Base-by-base conservation (phyloP, 345 rosid genomes). In the Bruguiera parviflora region DNA sequence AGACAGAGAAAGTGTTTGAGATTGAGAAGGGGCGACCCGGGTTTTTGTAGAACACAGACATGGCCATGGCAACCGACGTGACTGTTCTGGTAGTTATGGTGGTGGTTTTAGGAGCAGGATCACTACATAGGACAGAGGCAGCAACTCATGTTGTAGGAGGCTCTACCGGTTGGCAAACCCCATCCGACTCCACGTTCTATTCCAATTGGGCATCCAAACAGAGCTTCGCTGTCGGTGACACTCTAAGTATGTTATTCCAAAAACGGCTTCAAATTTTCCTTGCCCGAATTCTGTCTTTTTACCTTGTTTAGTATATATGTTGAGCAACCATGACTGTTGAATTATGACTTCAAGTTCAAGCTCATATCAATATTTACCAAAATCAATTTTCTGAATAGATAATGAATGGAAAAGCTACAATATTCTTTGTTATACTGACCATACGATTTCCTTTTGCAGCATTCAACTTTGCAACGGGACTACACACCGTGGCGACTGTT, bases 131-230 rank as follows among this genome's bases (percentile, higher is more conserved):
- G 29, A 22, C 75, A 6, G 49, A 69, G 13, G 85, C 84, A 11
- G 53, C 56, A 7, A 27, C 6, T 8, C 20, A 77, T 47, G 51
- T 49, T 0, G 90, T 86, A 2, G 90, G 88, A 59, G 85, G 22
- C 61, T 3, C 35, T 31, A 3, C 13, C 25, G 84, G 84, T 0
- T 86, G 90, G 90, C 20, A 0, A 51, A 10, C 6, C 15, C 83
- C 83, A 57, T 0, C 65, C 0, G 65, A 49, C 31, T 0, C 39
- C 55, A 55, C 59, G 58, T 53, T 73, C 53, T 74, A 74, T 57
- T 22, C 73, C 8, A 1, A 0, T 20, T 74, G 77, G 77, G 68
- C 65, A 47, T 31, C 73, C 5, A 0, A 29, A 35, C 27, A 9
- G 25, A 74, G 6, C 35, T 74, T 74, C 59, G 7, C 19, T 0